These are phyloP conservation scores for Penicillium bovifimosum DNA, from an alignment of 495 filamentous ascomycete species.

Conservation along the genomic window DNA sequence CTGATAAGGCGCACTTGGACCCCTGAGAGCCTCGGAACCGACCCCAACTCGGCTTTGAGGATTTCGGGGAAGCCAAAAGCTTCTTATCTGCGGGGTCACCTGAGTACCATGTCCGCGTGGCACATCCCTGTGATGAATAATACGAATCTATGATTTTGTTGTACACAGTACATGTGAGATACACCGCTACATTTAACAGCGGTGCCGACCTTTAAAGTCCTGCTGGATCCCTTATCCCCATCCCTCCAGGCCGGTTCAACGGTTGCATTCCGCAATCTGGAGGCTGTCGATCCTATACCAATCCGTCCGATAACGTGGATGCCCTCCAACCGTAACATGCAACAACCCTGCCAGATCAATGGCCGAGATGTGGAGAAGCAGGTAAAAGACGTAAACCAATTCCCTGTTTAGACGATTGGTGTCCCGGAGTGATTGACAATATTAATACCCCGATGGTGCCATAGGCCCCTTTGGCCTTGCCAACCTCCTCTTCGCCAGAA, in stretches of 20 bases:
- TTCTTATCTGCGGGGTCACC: neutral
- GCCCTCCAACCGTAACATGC: neutral
- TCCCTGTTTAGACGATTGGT: conserved; percentile 1
- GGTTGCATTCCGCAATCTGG: neutral
- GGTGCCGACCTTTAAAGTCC: neutral
- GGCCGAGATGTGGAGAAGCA: conserved; percentile 34
- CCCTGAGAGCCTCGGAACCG: no score
- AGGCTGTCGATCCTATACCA: neutral
- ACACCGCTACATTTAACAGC: neutral
- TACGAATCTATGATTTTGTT: no score
- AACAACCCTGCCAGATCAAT: conserved; percentile 1
- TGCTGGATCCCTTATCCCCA: neutral
- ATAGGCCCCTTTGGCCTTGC: conserved; percentile 2
- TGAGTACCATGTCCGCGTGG: neutral
- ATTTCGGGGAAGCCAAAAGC: no score
- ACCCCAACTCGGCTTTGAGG: no score
- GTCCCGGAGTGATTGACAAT: neutral
- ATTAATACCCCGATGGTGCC: neutral
- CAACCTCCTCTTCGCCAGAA: neutral
- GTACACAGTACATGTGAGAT: neutral
- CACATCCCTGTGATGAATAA: neutral
- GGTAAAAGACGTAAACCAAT: conserved; percentile 18
- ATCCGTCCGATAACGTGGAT: neutral
- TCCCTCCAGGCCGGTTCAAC: neutral
- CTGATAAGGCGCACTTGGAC: no score